phyloP scores from a whole-genome alignment of 1,284 basidiomycete genomes.

The Ustilago nuda region DNA sequence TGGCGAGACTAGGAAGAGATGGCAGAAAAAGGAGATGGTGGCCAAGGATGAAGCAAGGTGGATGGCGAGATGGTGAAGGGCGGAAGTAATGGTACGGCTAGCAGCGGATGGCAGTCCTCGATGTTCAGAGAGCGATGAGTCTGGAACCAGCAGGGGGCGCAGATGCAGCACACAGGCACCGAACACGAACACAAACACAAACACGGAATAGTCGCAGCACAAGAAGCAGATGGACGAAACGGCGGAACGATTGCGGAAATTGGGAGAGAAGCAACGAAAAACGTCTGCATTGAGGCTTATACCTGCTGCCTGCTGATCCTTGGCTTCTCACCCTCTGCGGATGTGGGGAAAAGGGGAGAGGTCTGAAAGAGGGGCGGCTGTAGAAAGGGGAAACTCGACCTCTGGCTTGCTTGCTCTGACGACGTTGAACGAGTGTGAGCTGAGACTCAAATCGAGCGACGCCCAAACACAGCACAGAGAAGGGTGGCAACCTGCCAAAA shows the following conservation, averaged over 20 bases:
- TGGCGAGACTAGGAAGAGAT: background rate
- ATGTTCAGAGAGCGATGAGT: slow-evolving; percentile 1
- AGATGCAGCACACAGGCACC: slow-evolving; percentile 2
- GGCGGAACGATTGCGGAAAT: slow-evolving; percentile 10
- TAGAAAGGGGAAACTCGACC: slow-evolving; percentile 14
- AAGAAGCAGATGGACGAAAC: background rate
- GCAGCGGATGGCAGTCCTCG: slow-evolving; percentile 3
- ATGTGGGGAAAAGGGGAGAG: background rate
- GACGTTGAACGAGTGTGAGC: background rate
- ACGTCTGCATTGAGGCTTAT: background rate
- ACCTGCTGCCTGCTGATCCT: slow-evolving; percentile 12
- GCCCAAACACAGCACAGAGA: slow-evolving; percentile 3
- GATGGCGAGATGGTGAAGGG: slow-evolving; percentile 3
- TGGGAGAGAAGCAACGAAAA: background rate
- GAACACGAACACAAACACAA: background rate
- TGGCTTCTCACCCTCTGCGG: background rate
- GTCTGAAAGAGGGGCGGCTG: background rate
- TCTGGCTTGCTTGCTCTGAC: slow-evolving; percentile 3
- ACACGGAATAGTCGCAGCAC: slow-evolving; percentile 5
- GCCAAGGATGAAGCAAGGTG: slow-evolving; percentile 2
- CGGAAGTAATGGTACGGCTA: background rate
- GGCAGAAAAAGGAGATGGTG: background rate
- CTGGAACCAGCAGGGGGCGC: background rate
- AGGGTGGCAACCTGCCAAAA: slow-evolving; percentile 3
- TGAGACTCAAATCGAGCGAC: slow-evolving; percentile 8